Base-by-base conservation (phyloP, 441 rosid species). In the Geranium incanum region DNA sequence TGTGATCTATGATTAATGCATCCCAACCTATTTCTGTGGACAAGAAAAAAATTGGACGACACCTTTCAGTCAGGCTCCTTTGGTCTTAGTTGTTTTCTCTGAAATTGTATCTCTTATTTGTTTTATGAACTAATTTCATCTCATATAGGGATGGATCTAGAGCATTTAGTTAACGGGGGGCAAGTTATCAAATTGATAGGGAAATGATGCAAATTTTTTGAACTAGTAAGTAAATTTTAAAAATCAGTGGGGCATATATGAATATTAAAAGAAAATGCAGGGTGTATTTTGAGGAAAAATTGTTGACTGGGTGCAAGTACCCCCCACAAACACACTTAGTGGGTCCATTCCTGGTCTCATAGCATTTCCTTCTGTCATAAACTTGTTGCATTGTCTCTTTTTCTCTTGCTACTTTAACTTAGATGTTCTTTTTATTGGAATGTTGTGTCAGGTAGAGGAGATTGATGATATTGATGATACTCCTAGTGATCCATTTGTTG, bases 401-500 rank as follows among this genome's bases (percentile, higher is more conserved):
- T 19, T 57, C 9, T 8, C 6, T 3, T 57, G 8, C 63, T 66
- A 45, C 41, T 70, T 15, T 78, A 71, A 67, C 43, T 73, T 59
- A 0, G 39, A n/a, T 73, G 7, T 71, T 73, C 63, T 23, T 73
- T 41, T 67, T 66, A 70, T 78, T 80, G 70, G 64, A 67, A 38
- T 39, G 57, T 7, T 16, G 36, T 75, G 45, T 59, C 87, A 96
- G 99, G 97, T 96, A 66, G 99, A 96, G 82, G 99, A 96, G 87
- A 91, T 96, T 83, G 95, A 88, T 59, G 98, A 96, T 75, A 84
- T 95, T 76, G 94, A 93, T 72, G 86, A 74, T 70, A 79, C 78
- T 82, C 80, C 84, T n/a, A 77, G 77, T 75, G 94, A 96, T 78
- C 97, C 93, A 6, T 87, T 87, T 72, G 67, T 93, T 39, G 96